Evolutionary conservation across 1,284 basidiomycete genomes (phyloP).

Genomic region (Ganoderma sinense): DNA sequence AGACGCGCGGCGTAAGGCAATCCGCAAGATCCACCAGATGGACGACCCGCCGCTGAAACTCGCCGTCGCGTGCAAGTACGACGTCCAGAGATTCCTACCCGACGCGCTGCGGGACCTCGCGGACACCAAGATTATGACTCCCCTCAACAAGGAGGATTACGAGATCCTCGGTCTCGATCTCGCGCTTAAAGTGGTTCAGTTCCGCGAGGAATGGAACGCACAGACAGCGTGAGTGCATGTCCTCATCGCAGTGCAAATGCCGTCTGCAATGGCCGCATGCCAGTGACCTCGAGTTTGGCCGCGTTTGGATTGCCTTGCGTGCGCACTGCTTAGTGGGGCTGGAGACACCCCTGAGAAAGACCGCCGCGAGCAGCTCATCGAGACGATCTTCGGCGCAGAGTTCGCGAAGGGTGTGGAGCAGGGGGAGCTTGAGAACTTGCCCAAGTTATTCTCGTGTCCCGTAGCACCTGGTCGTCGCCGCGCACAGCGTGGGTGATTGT

Average conservation of each 20-base stretch:
- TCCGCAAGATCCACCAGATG: background rate
- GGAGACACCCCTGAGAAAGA: background rate
- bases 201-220: background rate
- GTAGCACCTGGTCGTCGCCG: too few relatives aligned
- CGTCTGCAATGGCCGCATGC: too few relatives aligned
- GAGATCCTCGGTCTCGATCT: background rate
- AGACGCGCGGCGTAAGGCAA: background rate
- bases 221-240: background rate
- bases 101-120: background rate
- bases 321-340: background rate
- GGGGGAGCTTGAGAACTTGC: too few relatives aligned
- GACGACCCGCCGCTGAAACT: background rate
- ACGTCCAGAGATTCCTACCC: background rate
- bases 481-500: too few relatives aligned
- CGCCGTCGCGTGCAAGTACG: background rate
- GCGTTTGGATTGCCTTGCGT: too few relatives aligned
- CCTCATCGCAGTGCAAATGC: too few relatives aligned
- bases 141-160: background rate
- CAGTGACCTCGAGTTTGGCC: too few relatives aligned
- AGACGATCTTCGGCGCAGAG: background rate
- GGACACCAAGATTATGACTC: background rate
- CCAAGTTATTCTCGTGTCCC: too few relatives aligned
- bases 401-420: too few relatives aligned
- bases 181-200: background rate
- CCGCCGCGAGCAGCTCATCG: background rate